These are phyloP conservation scores for Lophiostoma macrostomum DNA, from an alignment of 495 filamentous ascomycete species.

Conservation along the genomic window DNA sequence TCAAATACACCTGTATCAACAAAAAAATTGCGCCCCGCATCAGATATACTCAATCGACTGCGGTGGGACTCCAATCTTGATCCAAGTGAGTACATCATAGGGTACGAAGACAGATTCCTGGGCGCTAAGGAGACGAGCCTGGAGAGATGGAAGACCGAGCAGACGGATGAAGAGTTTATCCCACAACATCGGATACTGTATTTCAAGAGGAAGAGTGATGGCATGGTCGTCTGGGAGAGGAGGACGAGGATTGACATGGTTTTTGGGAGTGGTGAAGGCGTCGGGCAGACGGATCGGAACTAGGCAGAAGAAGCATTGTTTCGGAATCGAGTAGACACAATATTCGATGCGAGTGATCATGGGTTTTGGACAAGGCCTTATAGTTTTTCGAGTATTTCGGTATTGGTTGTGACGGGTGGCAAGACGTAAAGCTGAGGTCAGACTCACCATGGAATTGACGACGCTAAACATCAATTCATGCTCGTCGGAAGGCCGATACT, in stretches of 20 bases:
- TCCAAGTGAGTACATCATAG: slow-evolving; percentile 63
- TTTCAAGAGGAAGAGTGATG: slow-evolving; percentile 56
- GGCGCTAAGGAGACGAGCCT: slow-evolving; percentile 62
- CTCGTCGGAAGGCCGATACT: too few relatives aligned
- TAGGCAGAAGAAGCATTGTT: too few relatives aligned
- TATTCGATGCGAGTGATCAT: too few relatives aligned
- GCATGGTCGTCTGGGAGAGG: slow-evolving; percentile 56
- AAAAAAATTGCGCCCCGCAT: slow-evolving; percentile 43
- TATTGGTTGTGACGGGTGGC: too few relatives aligned
- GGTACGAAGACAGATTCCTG: slow-evolving; percentile 71
- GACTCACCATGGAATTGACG: too few relatives aligned
- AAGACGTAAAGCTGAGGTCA: too few relatives aligned
- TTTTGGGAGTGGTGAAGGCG: slow-evolving; percentile 54
- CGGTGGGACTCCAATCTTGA: slow-evolving; percentile 67
- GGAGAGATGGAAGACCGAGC: slow-evolving; percentile 67
- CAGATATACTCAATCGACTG: slow-evolving; percentile 69
- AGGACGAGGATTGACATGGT: slow-evolving; percentile 53
- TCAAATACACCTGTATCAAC: slow-evolving; percentile 1
- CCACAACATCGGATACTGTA: slow-evolving; percentile 75
- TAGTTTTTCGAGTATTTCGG: too few relatives aligned
- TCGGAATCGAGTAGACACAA: too few relatives aligned
- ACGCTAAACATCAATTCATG: too few relatives aligned
- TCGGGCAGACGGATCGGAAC: neutral
- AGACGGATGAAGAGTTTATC: slow-evolving; percentile 82
- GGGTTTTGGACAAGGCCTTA: too few relatives aligned